phyloP scores from a whole-genome alignment of 2,329 filamentous ascomycete species.

The Claviceps sp. region DNA sequence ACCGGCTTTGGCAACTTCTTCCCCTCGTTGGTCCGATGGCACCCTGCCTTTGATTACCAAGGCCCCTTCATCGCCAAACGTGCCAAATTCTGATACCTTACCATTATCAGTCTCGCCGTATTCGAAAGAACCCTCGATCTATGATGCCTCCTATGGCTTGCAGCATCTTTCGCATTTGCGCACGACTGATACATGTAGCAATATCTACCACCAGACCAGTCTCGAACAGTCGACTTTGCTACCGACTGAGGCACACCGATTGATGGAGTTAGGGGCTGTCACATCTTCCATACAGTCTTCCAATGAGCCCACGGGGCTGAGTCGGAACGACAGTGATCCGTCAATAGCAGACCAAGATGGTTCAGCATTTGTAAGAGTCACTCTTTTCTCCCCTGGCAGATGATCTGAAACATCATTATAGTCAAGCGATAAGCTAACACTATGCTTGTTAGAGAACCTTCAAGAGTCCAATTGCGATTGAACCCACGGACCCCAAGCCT shows the following conservation, averaged over 20 bases:
- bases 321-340: neutral
- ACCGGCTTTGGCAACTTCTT: neutral
- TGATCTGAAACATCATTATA: neutral
- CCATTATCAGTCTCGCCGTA: neutral
- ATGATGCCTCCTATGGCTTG: neutral
- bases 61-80: neutral
- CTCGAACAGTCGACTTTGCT: neutral
- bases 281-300: neutral
- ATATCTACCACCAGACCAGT: neutral
- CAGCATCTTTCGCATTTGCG: neutral
- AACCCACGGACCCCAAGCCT: neutral
- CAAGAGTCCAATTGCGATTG: neutral
- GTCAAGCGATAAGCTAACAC: neutral
- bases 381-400: neutral
- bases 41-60: slow-evolving; percentile 1
- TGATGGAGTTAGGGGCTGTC: neutral
- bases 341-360: neutral
- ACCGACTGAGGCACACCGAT: neutral
- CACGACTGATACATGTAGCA: neutral
- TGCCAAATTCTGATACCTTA: neutral
- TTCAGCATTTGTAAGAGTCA: neutral
- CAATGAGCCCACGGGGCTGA: neutral
- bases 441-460: neutral
- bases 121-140: neutral
- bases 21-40: neutral